Base-by-base conservation (phyloP, 257 asterid genomes). In the Voacanga thouarsii region DNA sequence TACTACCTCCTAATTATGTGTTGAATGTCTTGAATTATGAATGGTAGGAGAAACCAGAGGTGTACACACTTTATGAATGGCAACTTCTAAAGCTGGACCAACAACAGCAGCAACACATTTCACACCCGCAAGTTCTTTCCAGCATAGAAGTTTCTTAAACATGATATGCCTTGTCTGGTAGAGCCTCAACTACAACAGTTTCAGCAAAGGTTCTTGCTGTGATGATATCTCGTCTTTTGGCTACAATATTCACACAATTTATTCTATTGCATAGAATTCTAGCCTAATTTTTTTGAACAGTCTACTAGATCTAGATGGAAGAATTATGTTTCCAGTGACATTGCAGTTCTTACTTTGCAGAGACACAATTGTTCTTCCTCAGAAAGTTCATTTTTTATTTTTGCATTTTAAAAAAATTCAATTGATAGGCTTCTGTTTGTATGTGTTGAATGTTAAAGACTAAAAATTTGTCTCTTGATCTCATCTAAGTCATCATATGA, bases 1-100 rank as follows among this genome's bases (percentile, higher is more conserved):
- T 33, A 59, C 37, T 71, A 60, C 47, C 67, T 73, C 72, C 74
- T 73, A 69, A 53, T 50, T 24, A 53, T 77, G 44, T 65, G 33
- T 15, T 72, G 60, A 71, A 68, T 79, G 64, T 72, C 65, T 81
- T 70, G 41, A 71, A 78, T 69, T 67, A 23, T 80, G 81, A 61
- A 53, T 80, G 92, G 98, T 94, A 97, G 97, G 98, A 92, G 90
- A 91, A 79, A 74, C 98, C 97, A 7, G 90, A 84, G 84, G 97
- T 87, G 77, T 91, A 85, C 77, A 92, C 88, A 60, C 67, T 79
- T 65, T 85, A 86, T 77, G 97, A 91, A 83, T 81, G 81, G 84
- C 87, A 90, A 83, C 82, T 90, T 47, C 92, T 88, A 68, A 83
- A 82, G 77, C 77, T 79, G 73, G 96, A 89, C 55, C 74, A 79